Conservation (phyloP, 495 filamentous ascomycete genomes). For the Hypomontagnella submonticulosa region DNA sequence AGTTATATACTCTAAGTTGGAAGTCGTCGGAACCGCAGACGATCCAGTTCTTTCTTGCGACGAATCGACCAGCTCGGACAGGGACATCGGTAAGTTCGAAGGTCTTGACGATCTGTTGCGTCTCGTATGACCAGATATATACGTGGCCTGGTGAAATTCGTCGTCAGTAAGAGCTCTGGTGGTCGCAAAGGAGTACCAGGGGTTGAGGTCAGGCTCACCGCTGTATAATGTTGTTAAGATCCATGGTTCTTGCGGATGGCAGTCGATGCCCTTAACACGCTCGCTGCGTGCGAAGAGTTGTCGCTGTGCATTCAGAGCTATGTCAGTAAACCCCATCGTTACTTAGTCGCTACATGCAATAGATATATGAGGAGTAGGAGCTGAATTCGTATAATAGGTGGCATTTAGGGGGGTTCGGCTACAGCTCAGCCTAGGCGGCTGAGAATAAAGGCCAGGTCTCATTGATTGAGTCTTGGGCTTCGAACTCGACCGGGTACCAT, state of each 20-base stretch:
- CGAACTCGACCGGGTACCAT: neutral
- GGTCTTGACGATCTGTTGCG: conserved; percentile 96
- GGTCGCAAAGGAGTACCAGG: neutral
- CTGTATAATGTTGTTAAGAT: conserved; percentile 96
- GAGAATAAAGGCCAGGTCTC: conserved; percentile 30
- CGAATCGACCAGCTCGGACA: conserved; percentile 94
- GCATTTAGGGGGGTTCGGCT: conserved; percentile 15
- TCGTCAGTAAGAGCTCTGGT: conserved; percentile 12
- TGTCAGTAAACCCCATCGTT: conserved; percentile 44
- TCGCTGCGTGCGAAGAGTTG: conserved; percentile 86
- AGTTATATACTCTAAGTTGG: conserved; percentile 93
- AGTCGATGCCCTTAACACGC: conserved; percentile 97
- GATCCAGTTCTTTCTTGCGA: conserved; percentile 99
- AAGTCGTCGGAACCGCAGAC: conserved; percentile 99
- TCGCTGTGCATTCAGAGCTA: conserved; percentile 66
- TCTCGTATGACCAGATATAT: conserved; percentile 99
- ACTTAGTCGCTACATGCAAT: conserved; percentile 34
- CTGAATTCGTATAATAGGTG: conserved; percentile 5
- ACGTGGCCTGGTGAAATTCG: conserved; percentile 75
- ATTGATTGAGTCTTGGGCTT: conserved; percentile 14
- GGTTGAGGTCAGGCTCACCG: conserved; percentile 60
- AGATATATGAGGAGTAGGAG: conserved; percentile 16
- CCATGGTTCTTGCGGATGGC: conserved; percentile 96
- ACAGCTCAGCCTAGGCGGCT: conserved; percentile 8
- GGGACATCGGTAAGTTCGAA: conserved; percentile 99